phyloP scores from a whole-genome alignment of 2,329 filamentous ascomycete genomes.

The Sclerotinia glacialis region DNA sequence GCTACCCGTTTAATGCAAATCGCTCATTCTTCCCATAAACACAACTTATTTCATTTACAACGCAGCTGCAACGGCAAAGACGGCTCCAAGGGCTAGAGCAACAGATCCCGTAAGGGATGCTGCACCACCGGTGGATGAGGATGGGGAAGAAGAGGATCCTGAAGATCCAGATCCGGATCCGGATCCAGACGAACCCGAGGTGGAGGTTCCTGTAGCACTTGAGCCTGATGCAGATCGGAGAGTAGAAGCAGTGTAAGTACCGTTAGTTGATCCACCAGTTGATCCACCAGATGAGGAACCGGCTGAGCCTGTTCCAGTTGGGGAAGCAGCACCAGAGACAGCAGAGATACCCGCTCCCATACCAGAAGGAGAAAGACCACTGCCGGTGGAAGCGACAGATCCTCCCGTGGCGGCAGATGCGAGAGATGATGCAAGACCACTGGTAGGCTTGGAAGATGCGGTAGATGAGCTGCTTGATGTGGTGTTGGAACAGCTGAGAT shows the following conservation, averaged over 20 bases:
- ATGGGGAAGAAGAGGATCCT: slow-evolving; percentile 6
- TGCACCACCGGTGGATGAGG: slow-evolving; percentile 23
- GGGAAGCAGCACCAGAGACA: slow-evolving; percentile 10
- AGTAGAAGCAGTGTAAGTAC: slow-evolving; percentile 18
- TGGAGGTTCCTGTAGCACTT: slow-evolving; percentile 12
- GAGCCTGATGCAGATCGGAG: slow-evolving; percentile 11
- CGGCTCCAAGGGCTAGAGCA: slow-evolving; percentile 17
- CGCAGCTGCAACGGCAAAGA: slow-evolving; percentile 18
- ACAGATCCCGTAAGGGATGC: slow-evolving; percentile 23
- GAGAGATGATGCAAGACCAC: slow-evolving; percentile 23
- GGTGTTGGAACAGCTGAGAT: slow-evolving; percentile 56
- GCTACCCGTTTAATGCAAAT: slow-evolving; percentile 4
- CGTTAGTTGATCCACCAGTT: slow-evolving; percentile 15
- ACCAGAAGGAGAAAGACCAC: slow-evolving; percentile 29
- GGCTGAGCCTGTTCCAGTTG: slow-evolving; percentile 19
- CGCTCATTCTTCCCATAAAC: neutral
- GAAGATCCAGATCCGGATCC: slow-evolving; percentile 18
- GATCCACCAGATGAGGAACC: slow-evolving; percentile 7
- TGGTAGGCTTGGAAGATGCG: slow-evolving; percentile 24
- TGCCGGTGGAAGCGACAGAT: slow-evolving; percentile 26
- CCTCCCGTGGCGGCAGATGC: slow-evolving; percentile 22
- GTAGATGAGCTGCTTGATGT: slow-evolving; percentile 25
- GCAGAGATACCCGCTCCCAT: slow-evolving; percentile 24
- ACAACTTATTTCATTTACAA: slow-evolving; percentile 15
- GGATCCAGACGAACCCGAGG: slow-evolving; percentile 19